Evolutionary conservation across 768 basidiomycete genomes (phyloP), one percentile per base, ranked within the genome.

Genomic region (Lentinus tigrinus): DNA sequence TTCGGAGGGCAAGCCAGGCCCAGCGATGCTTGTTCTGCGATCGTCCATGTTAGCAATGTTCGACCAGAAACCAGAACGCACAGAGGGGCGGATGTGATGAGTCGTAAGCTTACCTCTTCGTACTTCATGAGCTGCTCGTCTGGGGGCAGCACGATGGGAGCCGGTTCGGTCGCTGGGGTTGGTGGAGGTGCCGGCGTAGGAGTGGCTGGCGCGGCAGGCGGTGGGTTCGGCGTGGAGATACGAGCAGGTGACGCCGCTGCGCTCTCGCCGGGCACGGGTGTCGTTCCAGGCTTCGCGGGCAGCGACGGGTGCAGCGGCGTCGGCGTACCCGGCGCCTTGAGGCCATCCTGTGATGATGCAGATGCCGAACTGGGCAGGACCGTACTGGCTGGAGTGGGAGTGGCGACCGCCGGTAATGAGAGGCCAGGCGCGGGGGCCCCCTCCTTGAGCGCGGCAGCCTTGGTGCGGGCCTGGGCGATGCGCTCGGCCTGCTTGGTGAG

Each of bases 1-100:
- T 81, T 19, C 92, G 88, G 57, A 94, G 79, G 8, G 87, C 88
- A 17, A 93, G 79, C 92, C 93, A 95, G 5, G 89, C 76, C 79
- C 85, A 84, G 3, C 88, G 82, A 60, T 86, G 81, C 64, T 91
- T 90, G 71, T 84, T 86, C 92, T 93, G 66, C 19, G 57, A 51
- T 36, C 40, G 11, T 26, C 24, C 27, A 11, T 11, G 36, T 49
- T 28, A 28, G 3, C n/a, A n/a, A n/a, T n/a, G n/a, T n/a, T n/a
- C n/a, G n/a, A n/a, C n/a, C 60, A 44, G 26, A 57, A 50, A 52
- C 44, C 13, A 38, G 52, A 57, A 43, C 52, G 47, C n/a, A 28
- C 52, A 61, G 52, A 28, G 39, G 55, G 48, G 26, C 31, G 6
- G 31, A 31, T 11, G 31, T 7, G 31, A 31, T 31, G n/a, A n/a